Conservation (phyloP, 2,329 filamentous ascomycete genomes). For the Colletotrichum camelliae region DNA sequence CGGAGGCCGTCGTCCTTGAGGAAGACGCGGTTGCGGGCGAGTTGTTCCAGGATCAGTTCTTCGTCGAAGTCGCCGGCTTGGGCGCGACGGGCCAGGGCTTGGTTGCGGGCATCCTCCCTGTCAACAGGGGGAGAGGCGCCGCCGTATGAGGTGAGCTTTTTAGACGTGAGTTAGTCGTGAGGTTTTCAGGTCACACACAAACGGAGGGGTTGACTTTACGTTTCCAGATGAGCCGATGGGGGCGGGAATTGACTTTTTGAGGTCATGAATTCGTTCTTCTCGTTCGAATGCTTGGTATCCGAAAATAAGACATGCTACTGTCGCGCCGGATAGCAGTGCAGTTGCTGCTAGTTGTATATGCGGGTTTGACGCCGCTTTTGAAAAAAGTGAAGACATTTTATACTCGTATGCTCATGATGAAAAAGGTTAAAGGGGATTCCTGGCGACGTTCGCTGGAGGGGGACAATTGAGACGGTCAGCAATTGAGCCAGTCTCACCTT, state of each 20-base stretch:
- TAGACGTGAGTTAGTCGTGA: slow-evolving; percentile 24
- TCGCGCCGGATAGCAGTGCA: slow-evolving; percentile 68
- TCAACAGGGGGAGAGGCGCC: slow-evolving; percentile 55
- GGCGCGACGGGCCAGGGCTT: slow-evolving; percentile 62
- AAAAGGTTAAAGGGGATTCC: neutral
- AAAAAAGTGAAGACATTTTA: slow-evolving; percentile 49
- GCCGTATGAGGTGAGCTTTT: slow-evolving; percentile 66
- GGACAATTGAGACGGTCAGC: neutral
- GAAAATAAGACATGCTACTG: slow-evolving; percentile 65
- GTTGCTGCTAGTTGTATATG: slow-evolving; percentile 72
- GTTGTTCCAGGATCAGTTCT: slow-evolving; percentile 91
- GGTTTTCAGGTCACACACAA: neutral
- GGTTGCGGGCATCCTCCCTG: slow-evolving; percentile 66
- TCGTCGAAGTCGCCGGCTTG: slow-evolving; percentile 70
- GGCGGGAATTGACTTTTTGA: slow-evolving; percentile 66
- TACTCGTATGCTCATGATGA: neutral
- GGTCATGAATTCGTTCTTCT: slow-evolving; percentile 56
- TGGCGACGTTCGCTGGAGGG: neutral
- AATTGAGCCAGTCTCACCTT: neutral
- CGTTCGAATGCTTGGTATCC: slow-evolving; percentile 66
- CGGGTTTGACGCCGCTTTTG: slow-evolving; percentile 48
- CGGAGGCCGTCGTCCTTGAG: slow-evolving; percentile 80
- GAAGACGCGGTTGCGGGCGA: slow-evolving; percentile 92
- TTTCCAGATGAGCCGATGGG: slow-evolving; percentile 35
- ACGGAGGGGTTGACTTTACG: slow-evolving; percentile 23